Base-by-base conservation (phyloP, 345 rosid genomes). In the Microthlaspi erraticum region DNA sequence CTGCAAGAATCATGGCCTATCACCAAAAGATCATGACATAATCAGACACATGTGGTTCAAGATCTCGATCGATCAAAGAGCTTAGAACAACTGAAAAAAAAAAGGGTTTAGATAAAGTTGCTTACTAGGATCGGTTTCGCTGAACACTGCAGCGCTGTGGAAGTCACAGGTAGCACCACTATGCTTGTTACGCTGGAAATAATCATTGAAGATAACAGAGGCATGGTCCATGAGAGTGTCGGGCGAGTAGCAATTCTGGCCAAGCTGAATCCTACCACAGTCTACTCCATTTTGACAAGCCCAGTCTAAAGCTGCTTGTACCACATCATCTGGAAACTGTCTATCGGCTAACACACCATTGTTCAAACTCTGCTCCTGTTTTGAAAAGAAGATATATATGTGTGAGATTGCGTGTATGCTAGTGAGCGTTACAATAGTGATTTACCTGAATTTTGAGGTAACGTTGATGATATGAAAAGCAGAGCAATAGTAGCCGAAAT, bases 271-370 rank as follows among this genome's bases (percentile, higher is more conserved):
- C 81, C 45, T 74, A 4, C 84, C 72, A 51, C 92, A 87, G 57
- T 84, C 78, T 18, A 83, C 85, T 49, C 81, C 86, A 3, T 38
- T 12, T 56, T 80, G 84, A 53, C 90, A 88, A 42, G 88, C 87
- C 95, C 93, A 92, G 53, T 82, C 84, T 70, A 84, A 2, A 19
- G 87, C 90, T 32, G 44, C 73, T 72, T 83, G 89, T 80, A 90
- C 38, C 67, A 82, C 88, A 2, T 60, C 63, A 12, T 85, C 88
- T 2, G 87, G 85, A 6, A 83, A 74, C 57, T 88, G 87, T 71
- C 65, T 74, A 62, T 89, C 88, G 0, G 84, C 90, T 68, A n/a
- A 86, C 76, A 60, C 96, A 89, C 88, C 89, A 89, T 73, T 79
- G 80, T 84, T 76, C 86, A 0, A 43, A 59, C 42, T 75, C 54